Conservation (phyloP, 352 stramenopile genomes). For the Aphanomyces astaci region DNA sequence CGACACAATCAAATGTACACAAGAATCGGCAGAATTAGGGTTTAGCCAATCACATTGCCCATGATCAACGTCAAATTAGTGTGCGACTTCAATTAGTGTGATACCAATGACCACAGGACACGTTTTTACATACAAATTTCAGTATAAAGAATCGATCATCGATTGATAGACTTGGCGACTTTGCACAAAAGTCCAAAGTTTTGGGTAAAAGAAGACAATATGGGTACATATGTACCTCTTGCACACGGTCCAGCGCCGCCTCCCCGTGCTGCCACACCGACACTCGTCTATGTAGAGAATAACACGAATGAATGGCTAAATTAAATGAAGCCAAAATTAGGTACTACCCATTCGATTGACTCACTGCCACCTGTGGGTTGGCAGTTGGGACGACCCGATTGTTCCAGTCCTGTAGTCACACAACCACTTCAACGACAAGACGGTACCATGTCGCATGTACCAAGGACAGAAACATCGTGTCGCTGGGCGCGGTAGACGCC, state of each 20-base stretch:
- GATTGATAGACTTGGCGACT: too few relatives aligned
- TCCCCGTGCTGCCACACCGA: slow-evolving; percentile 45
- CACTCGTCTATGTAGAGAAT: slow-evolving; percentile 30
- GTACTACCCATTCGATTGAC: slow-evolving; percentile 67
- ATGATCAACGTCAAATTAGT: too few relatives aligned
- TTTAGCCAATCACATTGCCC: too few relatives aligned
- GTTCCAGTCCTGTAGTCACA: slow-evolving; percentile 53
- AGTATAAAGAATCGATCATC: too few relatives aligned
- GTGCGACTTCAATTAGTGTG: too few relatives aligned
- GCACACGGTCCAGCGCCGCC: slow-evolving; percentile 30
- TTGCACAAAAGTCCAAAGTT: too few relatives aligned
- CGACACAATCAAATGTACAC: too few relatives aligned
- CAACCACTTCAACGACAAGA: background rate
- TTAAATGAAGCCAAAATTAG: background rate
- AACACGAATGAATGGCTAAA: slow-evolving; percentile 3
- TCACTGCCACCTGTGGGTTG: slow-evolving; percentile 63
- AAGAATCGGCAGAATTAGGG: too few relatives aligned
- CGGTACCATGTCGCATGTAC: background rate
- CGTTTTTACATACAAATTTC: too few relatives aligned
- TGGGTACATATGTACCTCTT: slow-evolving; percentile 32
- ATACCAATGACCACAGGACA: too few relatives aligned
- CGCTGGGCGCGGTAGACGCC: background rate
- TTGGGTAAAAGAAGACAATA: too few relatives aligned
- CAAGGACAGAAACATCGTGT: slow-evolving; percentile 73
- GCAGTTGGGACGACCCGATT: slow-evolving; percentile 44